Base-by-base conservation (phyloP, 2,329 filamentous ascomycete species). In the Penicillium thymicola region DNA sequence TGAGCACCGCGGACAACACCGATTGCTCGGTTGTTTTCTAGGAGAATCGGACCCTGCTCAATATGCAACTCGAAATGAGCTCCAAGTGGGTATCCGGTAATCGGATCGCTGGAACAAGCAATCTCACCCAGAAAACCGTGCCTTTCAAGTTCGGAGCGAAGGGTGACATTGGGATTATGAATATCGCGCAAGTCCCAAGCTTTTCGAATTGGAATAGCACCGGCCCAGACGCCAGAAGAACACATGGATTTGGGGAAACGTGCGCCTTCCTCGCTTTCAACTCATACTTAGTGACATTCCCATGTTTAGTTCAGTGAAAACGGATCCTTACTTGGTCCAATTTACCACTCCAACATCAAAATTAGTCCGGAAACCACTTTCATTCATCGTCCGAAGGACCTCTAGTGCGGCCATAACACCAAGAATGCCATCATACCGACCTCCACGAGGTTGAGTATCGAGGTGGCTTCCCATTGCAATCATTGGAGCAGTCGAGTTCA, bases 51-150 rank as follows among this genome's bases (percentile, higher is more conserved):
- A 0, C 88, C 88, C 69, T 93, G 89, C 68, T 92, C 89, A 45
- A 92, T 92, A 67, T 92, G 89, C 4, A 92, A 78, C 70, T 92
- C 89, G 65, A 92, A 92, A 67, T 92, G 89, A 0, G 88, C 89
- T 0, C 82, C 86, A 68, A 92, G 84, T 0, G 87, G 86, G 40
- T 79, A 81, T 21, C 77, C 77, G 3, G 56, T 50, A 3, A 32
- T 25, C 2, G 51, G 28, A 53, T 78, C 71, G 65, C 83, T 74
- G 54, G 78, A 83, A 21, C 82, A 81, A 13, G 81, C 76, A 0
- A 78, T 73, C 0, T 72, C 63, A 4, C 89, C 89, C 0, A 89
- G 72, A 59, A 88, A 90, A 0, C 86, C 86, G 44, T 89, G 89
- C 2, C 86, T 76, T 63, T 86, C 75, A 0, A 92, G 79, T 64